Evolutionary conservation across 768 basidiomycete genomes (phyloP).

Genomic region (Phylloporus sp.): DNA sequence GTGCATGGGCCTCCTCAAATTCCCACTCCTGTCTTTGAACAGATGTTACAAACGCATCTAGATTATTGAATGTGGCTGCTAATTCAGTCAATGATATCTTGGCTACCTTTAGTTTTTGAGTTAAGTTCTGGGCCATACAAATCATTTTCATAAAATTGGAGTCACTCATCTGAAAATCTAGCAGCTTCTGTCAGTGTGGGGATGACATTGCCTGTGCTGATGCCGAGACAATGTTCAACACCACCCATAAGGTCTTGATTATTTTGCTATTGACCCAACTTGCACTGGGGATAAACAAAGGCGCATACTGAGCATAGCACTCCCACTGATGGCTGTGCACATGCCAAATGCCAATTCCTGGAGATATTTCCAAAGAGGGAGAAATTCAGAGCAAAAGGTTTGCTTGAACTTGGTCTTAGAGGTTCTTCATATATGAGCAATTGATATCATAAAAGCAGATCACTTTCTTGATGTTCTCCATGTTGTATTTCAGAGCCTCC

Average conservation of each 20-base stretch:
- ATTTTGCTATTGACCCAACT: slow-evolving; percentile 5
- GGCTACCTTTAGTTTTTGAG: too few relatives aligned
- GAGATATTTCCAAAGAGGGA: not conserved
- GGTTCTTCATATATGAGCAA: slow-evolving; percentile 9
- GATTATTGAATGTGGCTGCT: too few relatives aligned
- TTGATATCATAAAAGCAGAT: slow-evolving; percentile 4
- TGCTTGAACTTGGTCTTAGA: not conserved
- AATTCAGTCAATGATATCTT: too few relatives aligned
- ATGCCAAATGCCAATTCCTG: slow-evolving; percentile 23
- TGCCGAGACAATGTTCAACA: not conserved
- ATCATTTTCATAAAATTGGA: slow-evolving; percentile 8
- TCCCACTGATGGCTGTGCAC: slow-evolving; percentile 21
- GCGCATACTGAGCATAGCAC: slow-evolving; percentile 14
- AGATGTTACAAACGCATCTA: too few relatives aligned
- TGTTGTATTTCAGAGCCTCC: not conserved
- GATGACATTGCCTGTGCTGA: not conserved
- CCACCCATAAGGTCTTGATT: slow-evolving; percentile 2
- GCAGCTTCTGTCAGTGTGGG: not conserved
- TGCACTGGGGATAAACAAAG: not conserved
- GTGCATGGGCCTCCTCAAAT: too few relatives aligned
- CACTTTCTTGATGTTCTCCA: rapidly evolving
- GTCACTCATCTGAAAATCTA: slow-evolving; percentile 8
- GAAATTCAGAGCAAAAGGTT: not conserved
- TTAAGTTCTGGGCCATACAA: not conserved
- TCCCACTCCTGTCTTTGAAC: too few relatives aligned